These are phyloP conservation scores for Nicotiana otophora DNA, from an alignment of 257 asterid species.

Conservation along the genomic window DNA sequence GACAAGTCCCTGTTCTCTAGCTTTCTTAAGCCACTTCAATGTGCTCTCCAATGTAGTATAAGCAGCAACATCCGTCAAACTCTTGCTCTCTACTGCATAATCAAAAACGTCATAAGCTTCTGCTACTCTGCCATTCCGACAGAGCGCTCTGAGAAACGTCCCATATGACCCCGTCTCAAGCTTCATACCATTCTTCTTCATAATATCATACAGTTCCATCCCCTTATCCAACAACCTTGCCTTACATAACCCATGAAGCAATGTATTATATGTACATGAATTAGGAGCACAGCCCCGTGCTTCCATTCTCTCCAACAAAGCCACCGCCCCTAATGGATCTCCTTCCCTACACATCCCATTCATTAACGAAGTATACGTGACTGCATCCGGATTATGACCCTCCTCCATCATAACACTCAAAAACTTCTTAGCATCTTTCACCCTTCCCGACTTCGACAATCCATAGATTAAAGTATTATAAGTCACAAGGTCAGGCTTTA, in stretches of 20 bases:
- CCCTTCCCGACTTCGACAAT: constrained; percentile 71
- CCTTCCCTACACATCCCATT: constrained; percentile 93
- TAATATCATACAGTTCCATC: constrained; percentile 56
- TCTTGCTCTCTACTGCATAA: constrained; percentile 85
- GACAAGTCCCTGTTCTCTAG: constrained; percentile 71
- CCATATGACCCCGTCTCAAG: constrained; percentile 82
- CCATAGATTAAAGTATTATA: constrained; percentile 83
- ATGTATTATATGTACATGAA: constrained; percentile 73
- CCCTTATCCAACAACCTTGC: constrained; percentile 65
- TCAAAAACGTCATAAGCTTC: constrained; percentile 88
- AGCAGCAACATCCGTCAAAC: constrained; percentile 71
- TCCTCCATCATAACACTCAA: constrained; percentile 57
- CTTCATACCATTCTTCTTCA: constrained; percentile 55
- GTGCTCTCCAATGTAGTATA: constrained; percentile 76
- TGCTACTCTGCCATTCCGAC: constrained; percentile 79
- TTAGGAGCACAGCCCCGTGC: constrained; percentile 65
- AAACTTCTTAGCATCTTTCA: constrained; percentile 72
- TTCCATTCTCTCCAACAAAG: constrained; percentile 76
- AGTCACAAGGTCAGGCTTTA: constrained; percentile 73
- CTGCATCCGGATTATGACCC: constrained; percentile 74
- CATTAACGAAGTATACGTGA: constrained; percentile 90
- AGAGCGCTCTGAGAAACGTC: constrained; percentile 58
- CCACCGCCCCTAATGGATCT: constrained; percentile 64
- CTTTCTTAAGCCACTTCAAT: constrained; percentile 78
- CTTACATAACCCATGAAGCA: constrained; percentile 87